Base-by-base conservation (phyloP, 2,329 filamentous ascomycete genomes). In the Verticillium longisporum region DNA sequence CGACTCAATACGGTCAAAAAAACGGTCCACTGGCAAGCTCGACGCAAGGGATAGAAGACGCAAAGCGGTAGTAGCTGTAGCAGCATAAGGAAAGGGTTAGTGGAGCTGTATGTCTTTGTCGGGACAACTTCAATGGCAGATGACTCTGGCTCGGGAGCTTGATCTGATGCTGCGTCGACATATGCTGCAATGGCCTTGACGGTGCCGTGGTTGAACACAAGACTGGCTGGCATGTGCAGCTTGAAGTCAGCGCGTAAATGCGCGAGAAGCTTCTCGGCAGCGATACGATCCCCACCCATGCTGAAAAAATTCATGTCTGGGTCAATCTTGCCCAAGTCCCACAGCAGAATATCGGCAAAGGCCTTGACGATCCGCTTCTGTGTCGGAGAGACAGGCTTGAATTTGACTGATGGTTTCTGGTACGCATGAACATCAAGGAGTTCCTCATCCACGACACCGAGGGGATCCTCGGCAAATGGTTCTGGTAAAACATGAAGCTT, bases 201-300 rank as follows among this genome's bases (percentile, higher is more conserved):
- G 2, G 76, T 77, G 18, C 80, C 77, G 53, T 78, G 71, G 53
- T 77, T 77, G 71, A 85, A 84, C 3, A 85, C 73, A 11, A 80
- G 68, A 60, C 79, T 78, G 61, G 83, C 80, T 0, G 81, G 78
- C 1, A 85, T 69, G 26, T 78, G 75, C 1, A 81, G 71, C 21
- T 74, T 70, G 62, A 84, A 82, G 57, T 80, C 74, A 33, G 73
- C 74, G n/a, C 83, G 77, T 3, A 85, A 73, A 1, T 73, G 70
- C 1, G 82, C 82, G 6, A 83, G 71, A 0, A 86, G 74, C 37
- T 75, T 75, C 2, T 82, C 83, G 37, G 83, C 83, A 18, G 74
- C 75, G 55, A 86, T 73, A 41, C 80, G 83, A 65, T 85, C 81
- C 15, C 83, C 81, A 6, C 82, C 82, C n/a, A 83, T 72, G 13